Base-by-base conservation (phyloP, 495 filamentous ascomycete species). In the Aspergillus carlsbadensis region DNA sequence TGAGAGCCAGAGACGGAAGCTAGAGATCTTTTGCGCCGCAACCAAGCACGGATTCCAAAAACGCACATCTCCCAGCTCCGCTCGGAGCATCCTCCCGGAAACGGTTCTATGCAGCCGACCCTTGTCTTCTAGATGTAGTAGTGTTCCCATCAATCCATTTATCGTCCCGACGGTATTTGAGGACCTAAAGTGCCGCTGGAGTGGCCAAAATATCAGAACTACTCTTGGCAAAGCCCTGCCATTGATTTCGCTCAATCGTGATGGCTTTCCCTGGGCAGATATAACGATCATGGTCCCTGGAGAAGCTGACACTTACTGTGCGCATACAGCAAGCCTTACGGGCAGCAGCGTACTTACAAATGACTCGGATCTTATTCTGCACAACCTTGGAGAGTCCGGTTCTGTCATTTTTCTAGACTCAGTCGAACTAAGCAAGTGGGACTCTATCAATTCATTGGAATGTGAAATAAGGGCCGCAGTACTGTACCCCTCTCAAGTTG, bases 291-390 rank as follows among this genome's bases (percentile, higher is more conserved):
- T 89, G 37, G 82, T 89, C 1, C 78, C 86, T 0, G 87, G 87
- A 0, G 89, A 92, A 65, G 89, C 89, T 17, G 88, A 92, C 61
- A 63, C 69, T 5, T 87, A 80, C 60, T 91, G 88, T 70, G 88
- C 85, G 10, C 59, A 71, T 31, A 69, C 81, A 42, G 68, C 82
- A n/a, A 74, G 67, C n/a, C 44, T 67, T 3, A 68, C 76, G 43
- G 82, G 79, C 3, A 78, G 78, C 0, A 70, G 74, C 3, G 65
- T 90, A 22, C 61, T 92, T 10, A 90, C 88, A 7, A 80, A 77
- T 21, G 89, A 92, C 61, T 91, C 89, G 0, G 89, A 92, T 60
- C 73, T 91, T n/a, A 71, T 91, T 18, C 74, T 90, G 0, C 78
- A 89, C 61, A 78, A 89, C 44, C 72, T 90, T 5, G 87, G 86